Evolutionary conservation across 2,329 filamentous ascomycete genomes (phyloP), one percentile per base, ranked within the genome.

Genomic region (Penicillium sp.): DNA sequence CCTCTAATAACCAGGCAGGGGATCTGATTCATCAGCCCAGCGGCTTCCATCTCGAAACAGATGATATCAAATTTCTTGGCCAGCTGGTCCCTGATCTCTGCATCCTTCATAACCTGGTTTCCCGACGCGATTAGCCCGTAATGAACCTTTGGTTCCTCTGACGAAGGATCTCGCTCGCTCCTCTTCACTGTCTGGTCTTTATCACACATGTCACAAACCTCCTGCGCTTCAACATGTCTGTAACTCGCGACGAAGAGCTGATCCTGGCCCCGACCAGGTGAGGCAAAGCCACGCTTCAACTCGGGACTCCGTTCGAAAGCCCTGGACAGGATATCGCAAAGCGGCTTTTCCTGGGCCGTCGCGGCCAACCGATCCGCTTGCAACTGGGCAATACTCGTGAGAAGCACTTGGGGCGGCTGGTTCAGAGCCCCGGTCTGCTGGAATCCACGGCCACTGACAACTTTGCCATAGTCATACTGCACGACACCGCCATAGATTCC

Each of bases 401-500:
- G 45, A 11, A 69, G 60, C 11, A 58, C 30, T 21, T 29, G 31
- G 1, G 66, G 67, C 15, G 66, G 64, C 15, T 54, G 53, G 26
- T 64, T 62, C 17, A 67, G 23, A 13, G 26, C 2, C 5, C 66
- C 64, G 9, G 44, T 66, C 29, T 50, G 41, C n/a, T 58, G 17
- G 53, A 68, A 66, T 8, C 7, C 11, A 11, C 60, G 60, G 21
- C 26, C 31, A 2, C 26, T 15, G 4, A 41, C 8, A 7, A 53
- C 44, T 56, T 69, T 64, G 13, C 68, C 66, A 44, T 63, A 46
- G 53, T 71, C 67, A 13, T 66, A 68, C 31, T 68, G 64, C 8
- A 70, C 26, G 17, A 69, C 67, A 11, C 67, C 66, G 7, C 57
- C 52, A 6, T 15, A 47, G 0, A 13, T 21, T 3, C 35, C 44